A percentile compares a stretch with the other conserved stretches of the same genome.
Conservation (phyloP, 2,329 filamentous ascomycete genomes). For the Xylaria sp. region DNA sequence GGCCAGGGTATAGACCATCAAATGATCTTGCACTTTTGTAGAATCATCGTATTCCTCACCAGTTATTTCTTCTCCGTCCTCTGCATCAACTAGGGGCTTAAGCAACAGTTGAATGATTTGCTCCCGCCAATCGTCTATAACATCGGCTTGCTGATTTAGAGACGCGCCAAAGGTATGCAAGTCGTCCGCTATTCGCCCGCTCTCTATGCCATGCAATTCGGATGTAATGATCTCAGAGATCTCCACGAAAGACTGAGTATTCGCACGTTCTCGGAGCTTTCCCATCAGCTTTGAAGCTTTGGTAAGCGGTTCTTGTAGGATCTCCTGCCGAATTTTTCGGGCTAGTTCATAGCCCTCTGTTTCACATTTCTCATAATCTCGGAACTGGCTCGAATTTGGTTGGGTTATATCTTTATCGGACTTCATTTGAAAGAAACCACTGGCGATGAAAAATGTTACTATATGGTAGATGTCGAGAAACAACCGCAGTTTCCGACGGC, state of each 20-base stretch:
- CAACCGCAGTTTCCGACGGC: constrained; percentile 73
- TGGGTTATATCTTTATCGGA: constrained; percentile 71
- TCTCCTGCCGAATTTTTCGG: constrained; percentile 80
- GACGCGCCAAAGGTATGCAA: constrained; percentile 72
- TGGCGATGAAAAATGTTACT: constrained; percentile 85
- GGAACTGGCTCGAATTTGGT: constrained; percentile 75
- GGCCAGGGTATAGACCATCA: constrained; percentile 86
- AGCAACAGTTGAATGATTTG: constrained; percentile 77
- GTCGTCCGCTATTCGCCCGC: constrained; percentile 71
- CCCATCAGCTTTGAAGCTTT: constrained; percentile 74
- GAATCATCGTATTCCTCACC: constrained; percentile 93
- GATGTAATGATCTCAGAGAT: constrained; percentile 70
- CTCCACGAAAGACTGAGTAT: constrained; percentile 66
- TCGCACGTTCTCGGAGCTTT: constrained; percentile 65
- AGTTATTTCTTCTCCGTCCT: constrained; percentile 76
- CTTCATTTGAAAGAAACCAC: constrained; percentile 86
- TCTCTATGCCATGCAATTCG: constrained; percentile 76
- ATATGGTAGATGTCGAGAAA: constrained; percentile 85
- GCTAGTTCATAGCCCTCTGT: constrained; percentile 79
- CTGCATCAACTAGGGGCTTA: constrained; percentile 83
- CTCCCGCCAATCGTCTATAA: constrained; percentile 80
- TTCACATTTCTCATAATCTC: constrained; percentile 75
- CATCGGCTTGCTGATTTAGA: constrained; percentile 77
- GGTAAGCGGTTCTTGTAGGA: constrained; percentile 67
- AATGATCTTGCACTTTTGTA: constrained; percentile 86